These are phyloP conservation scores for Lachancea waltii DNA, from an alignment of 805 yeast species.

Conservation along the genomic window DNA sequence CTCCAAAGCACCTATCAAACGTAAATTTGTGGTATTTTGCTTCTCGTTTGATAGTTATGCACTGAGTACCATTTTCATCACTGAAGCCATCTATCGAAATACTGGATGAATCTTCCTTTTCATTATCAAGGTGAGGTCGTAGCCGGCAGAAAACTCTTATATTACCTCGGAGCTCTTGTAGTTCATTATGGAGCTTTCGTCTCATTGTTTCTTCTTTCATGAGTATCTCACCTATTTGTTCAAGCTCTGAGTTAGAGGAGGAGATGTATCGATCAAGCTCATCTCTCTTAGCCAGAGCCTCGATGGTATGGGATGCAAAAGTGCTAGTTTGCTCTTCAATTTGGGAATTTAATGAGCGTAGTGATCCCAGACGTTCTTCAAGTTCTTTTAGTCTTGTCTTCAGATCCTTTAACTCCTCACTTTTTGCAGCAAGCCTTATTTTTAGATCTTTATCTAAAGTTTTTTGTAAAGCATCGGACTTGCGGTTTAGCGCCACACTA, in stretches of 20 bases:
- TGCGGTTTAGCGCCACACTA: slow-evolving; percentile 20
- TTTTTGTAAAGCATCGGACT: slow-evolving; percentile 22
- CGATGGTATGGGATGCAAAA: slow-evolving; percentile 11
- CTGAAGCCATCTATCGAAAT: slow-evolving; percentile 29
- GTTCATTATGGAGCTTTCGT: slow-evolving; percentile 57
- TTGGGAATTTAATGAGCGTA: slow-evolving; percentile 18
- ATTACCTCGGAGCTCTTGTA: slow-evolving; percentile 87
- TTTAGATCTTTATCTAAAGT: slow-evolving; percentile 13
- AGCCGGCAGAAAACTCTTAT: slow-evolving; percentile 86
- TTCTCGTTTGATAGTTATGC: slow-evolving; percentile 16
- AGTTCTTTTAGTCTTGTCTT: slow-evolving; percentile 16
- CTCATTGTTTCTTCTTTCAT: slow-evolving; percentile 49
- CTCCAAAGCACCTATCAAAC: slow-evolving; percentile 74
- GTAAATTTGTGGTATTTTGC: slow-evolving; percentile 37
- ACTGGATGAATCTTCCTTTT: slow-evolving; percentile 23
- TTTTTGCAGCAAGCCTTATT: slow-evolving; percentile 12
- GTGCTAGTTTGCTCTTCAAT: slow-evolving; percentile 26
- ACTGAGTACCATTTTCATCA: slow-evolving; percentile 25
- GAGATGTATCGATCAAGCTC: slow-evolving; percentile 24
- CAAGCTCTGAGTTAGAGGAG: slow-evolving; percentile 29
- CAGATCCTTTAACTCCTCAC: slow-evolving; percentile 10
- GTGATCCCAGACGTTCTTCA: slow-evolving; percentile 20
- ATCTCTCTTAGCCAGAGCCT: slow-evolving; percentile 11
- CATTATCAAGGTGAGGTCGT: slow-evolving; percentile 45
- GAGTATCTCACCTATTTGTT: slow-evolving; percentile 34